Conservation (phyloP, 2,329 filamentous ascomycete species). For the Penicillium digitatum region DNA sequence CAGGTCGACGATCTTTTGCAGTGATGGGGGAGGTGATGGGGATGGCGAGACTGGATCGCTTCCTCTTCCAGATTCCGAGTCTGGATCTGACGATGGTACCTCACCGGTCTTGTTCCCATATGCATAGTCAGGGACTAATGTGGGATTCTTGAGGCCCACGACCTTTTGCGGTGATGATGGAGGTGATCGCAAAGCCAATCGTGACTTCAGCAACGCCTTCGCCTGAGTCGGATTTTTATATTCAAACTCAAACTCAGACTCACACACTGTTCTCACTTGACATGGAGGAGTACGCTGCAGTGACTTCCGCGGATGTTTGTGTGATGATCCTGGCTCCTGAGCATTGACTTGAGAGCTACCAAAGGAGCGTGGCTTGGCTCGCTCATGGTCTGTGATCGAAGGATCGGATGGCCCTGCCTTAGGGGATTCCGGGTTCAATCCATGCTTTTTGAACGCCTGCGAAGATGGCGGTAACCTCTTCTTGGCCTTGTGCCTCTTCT, state of each 20-base stretch:
- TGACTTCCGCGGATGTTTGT: neutral
- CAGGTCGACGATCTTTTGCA: neutral
- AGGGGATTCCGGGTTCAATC: neutral
- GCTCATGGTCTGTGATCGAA: neutral
- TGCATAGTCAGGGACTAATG: neutral
- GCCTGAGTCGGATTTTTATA: neutral
- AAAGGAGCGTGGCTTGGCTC: neutral
- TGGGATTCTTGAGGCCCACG: neutral
- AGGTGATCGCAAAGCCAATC: neutral
- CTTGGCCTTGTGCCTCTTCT: neutral
- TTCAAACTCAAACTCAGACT: neutral
- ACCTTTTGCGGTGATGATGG: neutral
- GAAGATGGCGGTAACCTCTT: neutral
- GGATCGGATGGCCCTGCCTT: neutral
- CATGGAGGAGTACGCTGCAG: neutral
- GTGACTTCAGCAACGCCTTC: neutral
- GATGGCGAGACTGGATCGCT: neutral
- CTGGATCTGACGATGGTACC: neutral
- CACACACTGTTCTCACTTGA: neutral
- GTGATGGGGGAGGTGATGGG: neutral
- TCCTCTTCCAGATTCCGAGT: neutral
- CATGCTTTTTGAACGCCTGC: neutral
- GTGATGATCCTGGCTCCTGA: neutral
- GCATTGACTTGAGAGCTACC: neutral
- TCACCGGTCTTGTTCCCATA: too few species aligned